Conservation (phyloP, 2,329 filamentous ascomycete genomes). For the Gnomoniopsis smithogilvyi region DNA sequence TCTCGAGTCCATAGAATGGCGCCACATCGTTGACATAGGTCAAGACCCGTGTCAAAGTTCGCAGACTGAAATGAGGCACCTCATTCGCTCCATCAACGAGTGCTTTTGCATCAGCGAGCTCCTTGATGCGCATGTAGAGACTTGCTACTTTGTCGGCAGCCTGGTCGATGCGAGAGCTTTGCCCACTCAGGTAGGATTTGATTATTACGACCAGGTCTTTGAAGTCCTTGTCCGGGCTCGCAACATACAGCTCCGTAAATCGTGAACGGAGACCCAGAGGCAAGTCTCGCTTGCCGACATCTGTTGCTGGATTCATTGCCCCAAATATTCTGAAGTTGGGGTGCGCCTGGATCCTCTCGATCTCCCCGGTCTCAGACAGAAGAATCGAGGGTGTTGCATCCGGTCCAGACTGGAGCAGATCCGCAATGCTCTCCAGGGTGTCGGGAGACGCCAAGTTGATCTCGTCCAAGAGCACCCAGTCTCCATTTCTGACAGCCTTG, state of each 20-base stretch:
- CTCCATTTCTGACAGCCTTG: slow-evolving; percentile 90
- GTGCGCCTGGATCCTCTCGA: slow-evolving; percentile 85
- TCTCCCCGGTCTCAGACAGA: slow-evolving; percentile 88
- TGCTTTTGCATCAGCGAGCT: slow-evolving; percentile 73
- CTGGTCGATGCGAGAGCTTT: slow-evolving; percentile 68
- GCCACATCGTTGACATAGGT: slow-evolving; percentile 85
- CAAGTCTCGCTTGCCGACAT: slow-evolving; percentile 93
- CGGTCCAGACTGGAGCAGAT: slow-evolving; percentile 73
- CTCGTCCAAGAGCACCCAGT: slow-evolving; percentile 96
- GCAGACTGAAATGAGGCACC: slow-evolving; percentile 93
- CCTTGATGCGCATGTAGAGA: slow-evolving; percentile 85
- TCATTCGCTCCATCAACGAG: slow-evolving; percentile 95
- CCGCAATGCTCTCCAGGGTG: slow-evolving; percentile 89
- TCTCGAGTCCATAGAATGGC: slow-evolving; percentile 76
- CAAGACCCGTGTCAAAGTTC: slow-evolving; percentile 86
- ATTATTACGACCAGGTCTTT: slow-evolving; percentile 88
- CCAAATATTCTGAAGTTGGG: slow-evolving; percentile 94
- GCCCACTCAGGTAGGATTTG: slow-evolving; percentile 76
- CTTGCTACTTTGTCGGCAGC: slow-evolving; percentile 77
- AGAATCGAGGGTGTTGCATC: slow-evolving; percentile 76
- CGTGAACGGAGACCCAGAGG: slow-evolving; percentile 83
- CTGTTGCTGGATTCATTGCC: slow-evolving; percentile 98
- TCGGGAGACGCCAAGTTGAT: slow-evolving; percentile 96
- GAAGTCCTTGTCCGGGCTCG: slow-evolving; percentile 81
- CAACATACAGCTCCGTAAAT: slow-evolving; percentile 94